These are phyloP conservation scores for Citrus hindsii DNA, from an alignment of 345 rosid genomes.

Conservation along the genomic window DNA sequence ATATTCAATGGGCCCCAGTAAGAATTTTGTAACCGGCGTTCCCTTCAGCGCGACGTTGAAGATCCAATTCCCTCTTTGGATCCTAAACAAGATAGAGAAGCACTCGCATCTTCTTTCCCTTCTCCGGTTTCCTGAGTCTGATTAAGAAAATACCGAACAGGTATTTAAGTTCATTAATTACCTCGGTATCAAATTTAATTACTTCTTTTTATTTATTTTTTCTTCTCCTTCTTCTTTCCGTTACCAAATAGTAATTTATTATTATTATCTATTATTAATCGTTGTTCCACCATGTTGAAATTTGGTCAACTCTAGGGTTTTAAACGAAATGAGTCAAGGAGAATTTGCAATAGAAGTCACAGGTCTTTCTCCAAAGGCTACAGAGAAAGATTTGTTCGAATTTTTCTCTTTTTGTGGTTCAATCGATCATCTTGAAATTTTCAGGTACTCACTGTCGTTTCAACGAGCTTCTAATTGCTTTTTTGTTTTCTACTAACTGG, in stretches of 20 bases:
- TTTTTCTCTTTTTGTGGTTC: slow-evolving; percentile 77
- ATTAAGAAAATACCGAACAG: no score
- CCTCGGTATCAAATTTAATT: not conserved
- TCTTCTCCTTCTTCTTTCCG: no score
- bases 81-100: not conserved
- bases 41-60: not conserved
- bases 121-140: not conserved
- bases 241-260: no score
- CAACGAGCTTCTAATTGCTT: not conserved
- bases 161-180: not conserved
- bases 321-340: slow-evolving; percentile 41
- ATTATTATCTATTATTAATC: not conserved
- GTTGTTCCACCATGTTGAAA: not conserved
- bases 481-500: not conserved
- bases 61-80: not conserved
- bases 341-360: slow-evolving; percentile 63
- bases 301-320: not conserved
- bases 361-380: slow-evolving; percentile 60
- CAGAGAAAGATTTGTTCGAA: slow-evolving; percentile 60
- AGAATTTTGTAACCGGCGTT: not conserved
- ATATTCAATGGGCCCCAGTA: not conserved
- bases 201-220: not conserved
- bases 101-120: not conserved
- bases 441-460: slow-evolving; percentile 33
- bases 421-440: slow-evolving; percentile 53